phyloP scores from a whole-genome alignment of 164 flowering plant species.

The Stephania yunnanensis region DNA sequence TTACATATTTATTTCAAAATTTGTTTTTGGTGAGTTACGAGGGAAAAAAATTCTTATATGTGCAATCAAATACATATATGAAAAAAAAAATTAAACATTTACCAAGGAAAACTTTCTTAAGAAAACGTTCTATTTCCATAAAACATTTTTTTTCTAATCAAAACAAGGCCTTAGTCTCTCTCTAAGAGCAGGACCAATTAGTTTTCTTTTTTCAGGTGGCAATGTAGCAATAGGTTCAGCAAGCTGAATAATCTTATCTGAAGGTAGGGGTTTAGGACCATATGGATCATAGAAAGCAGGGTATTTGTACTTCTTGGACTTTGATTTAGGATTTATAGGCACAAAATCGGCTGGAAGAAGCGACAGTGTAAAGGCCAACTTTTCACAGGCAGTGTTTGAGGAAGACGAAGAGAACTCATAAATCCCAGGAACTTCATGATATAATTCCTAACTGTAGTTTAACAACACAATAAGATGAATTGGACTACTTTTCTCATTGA shows the following conservation, averaged over 20 bases:
- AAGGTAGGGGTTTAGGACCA: constrained; percentile 77
- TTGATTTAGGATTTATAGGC: constrained; percentile 58
- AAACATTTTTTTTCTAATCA: too few relatives aligned
- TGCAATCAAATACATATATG: too few relatives aligned
- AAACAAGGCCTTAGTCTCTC: constrained; percentile 30
- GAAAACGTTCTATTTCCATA: too few relatives aligned
- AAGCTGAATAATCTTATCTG: constrained; percentile 60
- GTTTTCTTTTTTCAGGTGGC: constrained; percentile 54
- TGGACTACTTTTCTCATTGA: too few relatives aligned
- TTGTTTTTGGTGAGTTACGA: too few relatives aligned
- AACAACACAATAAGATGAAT: too few relatives aligned
- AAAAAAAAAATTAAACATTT: too few relatives aligned
- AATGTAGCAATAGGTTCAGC: constrained; percentile 72
- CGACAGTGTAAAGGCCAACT: constrained; percentile 38
- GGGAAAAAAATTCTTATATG: too few relatives aligned
- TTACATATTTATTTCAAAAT: too few relatives aligned
- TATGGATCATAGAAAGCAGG: constrained; percentile 75
- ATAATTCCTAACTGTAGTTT: neutral
- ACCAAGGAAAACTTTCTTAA: too few relatives aligned
- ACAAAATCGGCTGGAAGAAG: constrained; percentile 55
- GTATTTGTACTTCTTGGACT: constrained; percentile 62
- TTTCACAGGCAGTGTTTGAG: constrained; percentile 15
- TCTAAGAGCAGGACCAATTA: constrained; percentile 50
- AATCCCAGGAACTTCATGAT: constrained; percentile 38
- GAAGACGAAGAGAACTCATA: constrained; percentile 22